A percentile compares a stretch with the other conserved stretches of the same genome.
Evolutionary conservation across 2,329 filamentous ascomycete genomes (phyloP).

Genomic region (Onygenales sp.): DNA sequence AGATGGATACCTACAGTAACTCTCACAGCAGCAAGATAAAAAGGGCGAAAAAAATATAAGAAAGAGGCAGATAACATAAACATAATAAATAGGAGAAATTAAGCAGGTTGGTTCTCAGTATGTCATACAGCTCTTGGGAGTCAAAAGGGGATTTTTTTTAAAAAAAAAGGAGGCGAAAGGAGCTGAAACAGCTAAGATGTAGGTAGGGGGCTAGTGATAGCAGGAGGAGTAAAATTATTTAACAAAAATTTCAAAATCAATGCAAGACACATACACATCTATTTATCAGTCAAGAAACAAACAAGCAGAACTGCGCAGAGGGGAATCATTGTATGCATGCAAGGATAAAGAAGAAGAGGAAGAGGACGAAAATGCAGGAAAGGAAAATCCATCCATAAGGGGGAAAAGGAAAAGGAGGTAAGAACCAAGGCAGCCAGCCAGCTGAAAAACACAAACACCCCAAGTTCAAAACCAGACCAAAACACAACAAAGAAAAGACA

Average conservation of each 20-base stretch:
- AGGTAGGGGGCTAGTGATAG: too few relatives aligned
- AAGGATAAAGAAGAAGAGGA: background rate
- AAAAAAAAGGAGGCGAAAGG: too few relatives aligned
- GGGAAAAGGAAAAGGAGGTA: too few relatives aligned
- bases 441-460: background rate
- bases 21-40: background rate
- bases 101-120: too few relatives aligned
- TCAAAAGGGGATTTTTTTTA: too few relatives aligned
- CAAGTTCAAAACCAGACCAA: background rate
- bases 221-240: background rate
- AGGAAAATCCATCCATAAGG: background rate
- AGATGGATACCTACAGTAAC: too few relatives aligned
- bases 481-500: background rate
- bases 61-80: background rate
- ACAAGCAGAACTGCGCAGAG: background rate
- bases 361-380: background rate
- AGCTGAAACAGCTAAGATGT: too few relatives aligned
- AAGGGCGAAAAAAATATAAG: background rate
- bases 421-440: background rate
- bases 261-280: background rate
- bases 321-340: background rate
- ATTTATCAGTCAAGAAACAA: slow-evolving; percentile 2
- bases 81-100: too few relatives aligned
- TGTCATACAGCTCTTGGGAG: too few relatives aligned
- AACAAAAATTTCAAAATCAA: background rate